phyloP scores from a whole-genome alignment of 495 filamentous ascomycete genomes.

The Chaetomium tenue region DNA sequence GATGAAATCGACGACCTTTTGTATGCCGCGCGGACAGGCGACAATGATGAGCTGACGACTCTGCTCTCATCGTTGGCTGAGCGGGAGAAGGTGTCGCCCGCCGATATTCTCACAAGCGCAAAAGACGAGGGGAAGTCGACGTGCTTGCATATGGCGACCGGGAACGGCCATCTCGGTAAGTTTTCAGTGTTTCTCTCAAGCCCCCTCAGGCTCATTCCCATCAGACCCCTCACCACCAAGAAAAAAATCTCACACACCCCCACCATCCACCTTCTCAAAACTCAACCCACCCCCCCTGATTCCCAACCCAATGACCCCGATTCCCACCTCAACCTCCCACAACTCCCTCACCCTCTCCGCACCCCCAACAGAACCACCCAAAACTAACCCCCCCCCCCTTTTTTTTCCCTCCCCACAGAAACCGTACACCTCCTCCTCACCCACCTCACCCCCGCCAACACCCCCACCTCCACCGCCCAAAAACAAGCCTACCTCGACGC shows the following conservation, averaged over 20 bases:
- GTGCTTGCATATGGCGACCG: constrained; percentile 82
- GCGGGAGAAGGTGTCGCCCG: constrained; percentile 51
- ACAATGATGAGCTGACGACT: constrained; percentile 63
- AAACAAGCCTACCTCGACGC: constrained; percentile 57
- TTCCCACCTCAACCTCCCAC: no score
- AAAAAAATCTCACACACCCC: no score
- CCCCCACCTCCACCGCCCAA: constrained; percentile 11
- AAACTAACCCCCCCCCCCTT: background rate
- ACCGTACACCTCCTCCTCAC: constrained; percentile 43
- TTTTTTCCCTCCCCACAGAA: constrained; percentile 38
- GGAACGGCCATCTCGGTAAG: constrained; percentile 80
- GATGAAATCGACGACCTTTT: constrained; percentile 87
- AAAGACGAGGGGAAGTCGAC: constrained; percentile 71
- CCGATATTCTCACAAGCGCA: constrained; percentile 61
- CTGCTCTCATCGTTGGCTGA: constrained; percentile 57
- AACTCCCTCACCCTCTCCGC: no score
- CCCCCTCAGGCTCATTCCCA: background rate
- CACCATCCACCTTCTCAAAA: background rate
- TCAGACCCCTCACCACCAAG: background rate
- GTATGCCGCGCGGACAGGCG: constrained; percentile 75
- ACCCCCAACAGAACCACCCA: constrained; percentile 1
- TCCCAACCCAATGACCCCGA: no score
- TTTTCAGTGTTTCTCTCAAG: constrained; percentile 1
- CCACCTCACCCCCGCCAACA: constrained; percentile 36
- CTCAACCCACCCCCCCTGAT: no score